These are phyloP conservation scores for Sphagnurus paluster DNA, from an alignment of 1,284 basidiomycete species.

Conservation along the genomic window DNA sequence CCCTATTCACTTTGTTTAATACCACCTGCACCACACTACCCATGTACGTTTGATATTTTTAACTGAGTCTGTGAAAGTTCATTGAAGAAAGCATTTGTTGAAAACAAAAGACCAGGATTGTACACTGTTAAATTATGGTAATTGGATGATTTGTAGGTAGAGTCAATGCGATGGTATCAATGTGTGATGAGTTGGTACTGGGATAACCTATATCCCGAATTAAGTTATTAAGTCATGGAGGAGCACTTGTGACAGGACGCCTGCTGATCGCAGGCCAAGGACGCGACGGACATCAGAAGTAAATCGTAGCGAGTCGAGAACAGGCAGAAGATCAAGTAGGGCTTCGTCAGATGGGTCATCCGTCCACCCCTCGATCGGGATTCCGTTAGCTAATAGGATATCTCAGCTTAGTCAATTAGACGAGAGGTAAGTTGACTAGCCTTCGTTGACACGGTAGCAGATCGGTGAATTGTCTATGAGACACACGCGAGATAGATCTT, in stretches of 20 bases:
- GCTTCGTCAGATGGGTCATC: constrained; percentile 97
- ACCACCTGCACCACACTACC: constrained; percentile 22
- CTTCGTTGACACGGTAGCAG: constrained; percentile 91
- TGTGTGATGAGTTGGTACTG: constrained; percentile 20
- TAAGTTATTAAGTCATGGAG: constrained; percentile 22
- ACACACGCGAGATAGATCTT: constrained; percentile 88
- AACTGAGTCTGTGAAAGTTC: constrained; percentile 7
- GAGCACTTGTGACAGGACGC: constrained; percentile 29
- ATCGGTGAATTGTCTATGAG: constrained; percentile 96
- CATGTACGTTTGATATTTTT: constrained; percentile 17
- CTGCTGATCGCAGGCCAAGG: constrained; percentile 73
- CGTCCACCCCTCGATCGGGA: constrained; percentile 99
- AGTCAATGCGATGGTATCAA: constrained; percentile 30
- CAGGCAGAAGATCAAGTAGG: constrained; percentile 90
- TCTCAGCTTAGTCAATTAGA: neutral
- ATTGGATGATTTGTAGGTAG: constrained; percentile 21
- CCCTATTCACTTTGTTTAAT: constrained; percentile 24
- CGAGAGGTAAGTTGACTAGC: constrained; percentile 44
- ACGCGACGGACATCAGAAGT: constrained; percentile 94
- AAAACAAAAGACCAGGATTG: constrained; percentile 20
- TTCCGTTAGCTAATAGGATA: constrained; percentile 87
- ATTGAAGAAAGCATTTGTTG: constrained; percentile 5
- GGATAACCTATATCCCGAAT: constrained; percentile 20
- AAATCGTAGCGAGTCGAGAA: constrained; percentile 94
- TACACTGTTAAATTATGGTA: constrained; percentile 33